A percentile compares a stretch with the other conserved stretches of the same genome.
Conservation (phyloP, 257 asterid genomes). For the Solanum rostratum region DNA sequence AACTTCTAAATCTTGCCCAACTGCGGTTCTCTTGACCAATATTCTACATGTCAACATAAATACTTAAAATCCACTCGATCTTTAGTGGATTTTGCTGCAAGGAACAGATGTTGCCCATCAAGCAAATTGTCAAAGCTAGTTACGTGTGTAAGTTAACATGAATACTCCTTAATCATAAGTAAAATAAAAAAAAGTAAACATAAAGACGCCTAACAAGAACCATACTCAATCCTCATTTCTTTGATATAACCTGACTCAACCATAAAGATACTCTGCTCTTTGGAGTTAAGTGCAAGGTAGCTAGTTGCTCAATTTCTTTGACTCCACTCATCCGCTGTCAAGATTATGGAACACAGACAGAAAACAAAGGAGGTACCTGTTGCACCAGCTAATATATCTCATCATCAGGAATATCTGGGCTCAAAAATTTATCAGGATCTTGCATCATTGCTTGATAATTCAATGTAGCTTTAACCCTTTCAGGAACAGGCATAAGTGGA, state of each 20-base stretch:
- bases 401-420: slow-evolving; percentile 75
- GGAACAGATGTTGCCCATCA: neutral
- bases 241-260: neutral
- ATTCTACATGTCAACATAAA: neutral
- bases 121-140: neutral
- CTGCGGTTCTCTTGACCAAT: neutral
- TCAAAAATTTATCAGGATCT: slow-evolving; percentile 47
- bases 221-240: neutral
- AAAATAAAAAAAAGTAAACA: neutral
- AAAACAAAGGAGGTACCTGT: slow-evolving; percentile 15
- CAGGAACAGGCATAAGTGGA: slow-evolving; percentile 77
- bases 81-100: neutral
- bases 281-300: neutral
- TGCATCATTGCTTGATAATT: slow-evolving; percentile 47
- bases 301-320: neutral
- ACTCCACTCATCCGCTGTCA: neutral
- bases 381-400: slow-evolving; percentile 50
- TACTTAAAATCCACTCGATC: neutral
- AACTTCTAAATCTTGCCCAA: neutral
- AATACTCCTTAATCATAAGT: neutral
- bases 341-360: neutral
- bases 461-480: slow-evolving; percentile 45
- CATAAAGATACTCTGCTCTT: neutral
- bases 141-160: neutral
- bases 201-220: neutral